Base-by-base conservation (phyloP, 331 rosid species). In the Erythrophleum ivorense region DNA sequence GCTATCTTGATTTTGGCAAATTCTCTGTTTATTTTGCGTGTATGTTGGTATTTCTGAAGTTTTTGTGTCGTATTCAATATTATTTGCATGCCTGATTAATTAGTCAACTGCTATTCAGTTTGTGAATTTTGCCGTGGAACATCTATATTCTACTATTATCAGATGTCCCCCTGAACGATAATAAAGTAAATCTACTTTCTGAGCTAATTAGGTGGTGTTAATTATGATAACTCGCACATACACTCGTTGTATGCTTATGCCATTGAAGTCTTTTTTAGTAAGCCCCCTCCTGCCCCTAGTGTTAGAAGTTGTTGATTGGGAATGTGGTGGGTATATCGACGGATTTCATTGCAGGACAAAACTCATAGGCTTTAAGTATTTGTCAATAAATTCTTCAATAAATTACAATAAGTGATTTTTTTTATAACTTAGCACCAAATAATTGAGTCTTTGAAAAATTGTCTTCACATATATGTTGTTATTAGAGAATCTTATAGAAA, bases 91-190 rank as follows among this genome's bases (percentile, higher is more conserved):
- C 9, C 40, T 4, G 33, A 24, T 24, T 24, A 24, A 58, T 31
- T 70, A 10, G 13, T 21, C 46, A 14, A 45, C 59, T 78, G 9
- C 59, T 72, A 24, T 24, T 34, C 54, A 73, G 38, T 31, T 74
- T 86, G 54, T 18, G 65, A 24, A 12, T 75, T 58, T 85, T 78
- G 48, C 53, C 29, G 41, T 68, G 5, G 49, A 60, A 69, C 62
- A 3, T 69, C 46, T 41, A 78, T 77, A 11, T 78, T 78, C 66
- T 52, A 31, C 50, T 73, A 52, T 64, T 40, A 75, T 60, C 49
- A 21, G 49, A 24, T 71, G 3, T 80, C 52, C 31, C 52, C 54
- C 16, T 71, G 31, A 71, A 29, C 45, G 59, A 38, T 78, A 18
- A 62, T 52, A 31, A 31, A 67, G 8, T 40, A 3, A 16, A 41